phyloP scores from a whole-genome alignment of 495 filamentous ascomycete species.

The Talaromyces thailandensis region DNA sequence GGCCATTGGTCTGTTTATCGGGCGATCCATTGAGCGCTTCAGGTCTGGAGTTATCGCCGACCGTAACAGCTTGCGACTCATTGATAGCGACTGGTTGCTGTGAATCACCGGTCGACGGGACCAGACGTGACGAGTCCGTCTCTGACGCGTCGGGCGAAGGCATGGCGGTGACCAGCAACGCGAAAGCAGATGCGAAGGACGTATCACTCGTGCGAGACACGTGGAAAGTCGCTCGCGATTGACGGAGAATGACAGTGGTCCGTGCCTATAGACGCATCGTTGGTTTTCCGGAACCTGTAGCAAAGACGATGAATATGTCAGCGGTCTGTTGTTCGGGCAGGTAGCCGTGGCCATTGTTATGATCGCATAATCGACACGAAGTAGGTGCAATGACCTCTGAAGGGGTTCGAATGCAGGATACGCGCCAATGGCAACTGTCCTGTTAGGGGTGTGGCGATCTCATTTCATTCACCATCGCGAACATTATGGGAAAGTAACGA shows the following conservation, averaged over 20 bases:
- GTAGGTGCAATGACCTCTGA: not conserved
- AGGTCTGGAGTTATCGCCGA: slow-evolving; percentile 13
- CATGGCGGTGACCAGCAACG: slow-evolving; percentile 18
- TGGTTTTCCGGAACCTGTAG: slow-evolving; percentile 12
- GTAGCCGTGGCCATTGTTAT: not conserved
- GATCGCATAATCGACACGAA: not conserved
- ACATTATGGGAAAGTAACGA: not conserved
- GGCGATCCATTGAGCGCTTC: slow-evolving; percentile 15
- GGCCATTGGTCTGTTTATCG: slow-evolving; percentile 22
- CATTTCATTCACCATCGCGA: not conserved
- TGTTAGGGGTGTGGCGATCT: not conserved
- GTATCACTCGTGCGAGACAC: slow-evolving; percentile 15
- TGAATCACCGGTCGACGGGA: slow-evolving; percentile 13
- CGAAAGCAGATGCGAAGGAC: not conserved
- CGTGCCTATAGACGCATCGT: slow-evolving; percentile 30
- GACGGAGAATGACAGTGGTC: slow-evolving; percentile 9
- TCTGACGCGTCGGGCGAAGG: slow-evolving; percentile 27
- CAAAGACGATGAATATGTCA: not conserved
- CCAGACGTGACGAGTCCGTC: slow-evolving; percentile 15
- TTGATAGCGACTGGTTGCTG: slow-evolving; percentile 20
- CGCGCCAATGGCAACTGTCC: not conserved
- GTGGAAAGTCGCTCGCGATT: slow-evolving; percentile 8
- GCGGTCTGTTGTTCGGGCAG: not conserved
- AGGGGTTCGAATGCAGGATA: not conserved
- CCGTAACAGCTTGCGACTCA: slow-evolving; percentile 16